phyloP scores from a whole-genome alignment of 2,329 filamentous ascomycete genomes.

The Sporothrix pseudoabietina region DNA sequence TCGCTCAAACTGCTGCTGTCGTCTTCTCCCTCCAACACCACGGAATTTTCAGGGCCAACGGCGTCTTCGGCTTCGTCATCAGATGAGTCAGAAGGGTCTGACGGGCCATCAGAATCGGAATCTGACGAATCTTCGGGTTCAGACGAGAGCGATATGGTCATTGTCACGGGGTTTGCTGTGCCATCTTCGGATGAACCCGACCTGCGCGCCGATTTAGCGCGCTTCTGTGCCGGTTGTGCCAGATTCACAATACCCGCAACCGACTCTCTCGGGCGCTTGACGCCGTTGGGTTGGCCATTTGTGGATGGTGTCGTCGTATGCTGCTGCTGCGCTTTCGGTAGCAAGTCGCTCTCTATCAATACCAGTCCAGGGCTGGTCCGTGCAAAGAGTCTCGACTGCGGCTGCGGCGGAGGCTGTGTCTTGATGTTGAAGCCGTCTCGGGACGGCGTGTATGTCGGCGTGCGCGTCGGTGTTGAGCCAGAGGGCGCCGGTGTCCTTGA shows the following conservation, averaged over 20 bases:
- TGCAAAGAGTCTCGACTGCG: not conserved
- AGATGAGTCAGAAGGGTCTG: not conserved
- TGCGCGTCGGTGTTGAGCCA: not conserved
- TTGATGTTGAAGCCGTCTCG: not conserved
- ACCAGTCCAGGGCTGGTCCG: not conserved
- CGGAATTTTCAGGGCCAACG: too few species aligned
- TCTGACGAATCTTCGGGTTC: not conserved
- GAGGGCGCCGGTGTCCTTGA: not conserved
- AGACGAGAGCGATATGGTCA: not conserved
- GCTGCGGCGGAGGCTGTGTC: not conserved
- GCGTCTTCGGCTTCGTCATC: not conserved
- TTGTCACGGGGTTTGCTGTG: too few species aligned
- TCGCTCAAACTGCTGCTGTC: not conserved
- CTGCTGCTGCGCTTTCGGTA: not conserved
- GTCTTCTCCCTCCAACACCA: not conserved
- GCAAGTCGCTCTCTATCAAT: not conserved
- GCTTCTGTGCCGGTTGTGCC: not conserved
- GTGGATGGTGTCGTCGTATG: not conserved
- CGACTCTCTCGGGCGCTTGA: not conserved
- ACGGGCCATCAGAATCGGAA: not conserved
- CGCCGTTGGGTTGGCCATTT: not conserved
- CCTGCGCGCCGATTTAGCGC: not conserved
- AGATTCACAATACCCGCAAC: not conserved
- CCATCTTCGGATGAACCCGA: not conserved
- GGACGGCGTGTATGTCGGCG: not conserved